Conservation (phyloP, 352 stramenopile species). For the Thraustochytrium sp. region DNA sequence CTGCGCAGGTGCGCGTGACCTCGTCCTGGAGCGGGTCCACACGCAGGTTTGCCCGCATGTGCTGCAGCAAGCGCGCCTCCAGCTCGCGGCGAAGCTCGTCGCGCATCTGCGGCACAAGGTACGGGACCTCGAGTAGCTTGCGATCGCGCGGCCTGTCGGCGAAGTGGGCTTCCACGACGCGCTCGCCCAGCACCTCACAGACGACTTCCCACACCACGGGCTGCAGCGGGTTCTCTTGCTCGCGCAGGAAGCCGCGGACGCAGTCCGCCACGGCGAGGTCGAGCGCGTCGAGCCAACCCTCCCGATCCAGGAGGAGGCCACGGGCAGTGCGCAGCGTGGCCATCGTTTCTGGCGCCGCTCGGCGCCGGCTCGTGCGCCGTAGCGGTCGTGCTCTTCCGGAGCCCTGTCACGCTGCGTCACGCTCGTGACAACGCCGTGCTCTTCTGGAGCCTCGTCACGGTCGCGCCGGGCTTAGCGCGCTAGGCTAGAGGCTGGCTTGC, state of each 20-base stretch:
- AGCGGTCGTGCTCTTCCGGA: too few species aligned
- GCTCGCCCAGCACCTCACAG: background rate
- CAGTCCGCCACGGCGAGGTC: background rate
- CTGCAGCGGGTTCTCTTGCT: background rate
- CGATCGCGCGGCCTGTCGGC: background rate
- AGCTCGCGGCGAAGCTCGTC: constrained; percentile 17
- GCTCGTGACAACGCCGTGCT: too few species aligned
- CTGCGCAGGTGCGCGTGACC: background rate
- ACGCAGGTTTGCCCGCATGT: background rate
- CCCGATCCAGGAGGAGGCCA: background rate
- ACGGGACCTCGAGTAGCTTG: constrained; percentile 12
- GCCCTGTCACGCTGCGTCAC: too few species aligned
- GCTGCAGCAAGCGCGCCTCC: background rate
- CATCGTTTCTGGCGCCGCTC: too few species aligned
- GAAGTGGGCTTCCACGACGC: background rate
- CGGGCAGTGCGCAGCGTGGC: background rate
- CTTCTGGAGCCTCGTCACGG: too few species aligned
- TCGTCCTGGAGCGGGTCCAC: background rate
- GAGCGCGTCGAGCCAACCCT: background rate
- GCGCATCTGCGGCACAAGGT: constrained; percentile 11
- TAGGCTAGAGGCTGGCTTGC: too few species aligned
- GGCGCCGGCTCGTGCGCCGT: too few species aligned
- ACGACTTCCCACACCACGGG: background rate
- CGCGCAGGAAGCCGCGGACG: background rate
- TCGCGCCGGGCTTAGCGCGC: too few species aligned